Evolutionary conservation across 1,139 yeast genomes (phyloP).

Genomic region (Schizosaccharomyces versatilis): DNA sequence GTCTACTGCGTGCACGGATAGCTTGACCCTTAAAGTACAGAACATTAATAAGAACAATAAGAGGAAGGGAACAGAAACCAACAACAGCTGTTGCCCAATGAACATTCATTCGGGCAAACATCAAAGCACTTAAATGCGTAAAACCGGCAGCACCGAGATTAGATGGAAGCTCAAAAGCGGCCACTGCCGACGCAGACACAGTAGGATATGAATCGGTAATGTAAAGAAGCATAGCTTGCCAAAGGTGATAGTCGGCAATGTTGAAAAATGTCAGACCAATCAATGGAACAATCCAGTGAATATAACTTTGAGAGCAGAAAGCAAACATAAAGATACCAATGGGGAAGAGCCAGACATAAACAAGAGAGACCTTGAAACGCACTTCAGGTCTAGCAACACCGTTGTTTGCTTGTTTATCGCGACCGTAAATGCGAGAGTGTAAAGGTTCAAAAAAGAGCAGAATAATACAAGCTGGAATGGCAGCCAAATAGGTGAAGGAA

Average conservation of each 20-base stretch:
- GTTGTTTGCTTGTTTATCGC: conserved; percentile 5
- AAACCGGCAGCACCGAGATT: conserved; percentile 6
- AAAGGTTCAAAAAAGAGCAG: conserved; percentile 10
- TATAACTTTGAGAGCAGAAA: conserved; percentile 10
- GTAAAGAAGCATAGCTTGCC: conserved; percentile 28
- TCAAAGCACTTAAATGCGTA: conserved; percentile 7
- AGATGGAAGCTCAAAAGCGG: conserved; percentile 23
- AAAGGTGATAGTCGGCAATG: conserved; percentile 11
- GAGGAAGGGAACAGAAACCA: conserved; percentile 5
- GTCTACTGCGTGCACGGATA: conserved; percentile 17
- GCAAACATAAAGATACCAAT: conserved; percentile 14
- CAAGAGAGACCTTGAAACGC: conserved; percentile 5
- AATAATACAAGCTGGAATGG: conserved; percentile 6
- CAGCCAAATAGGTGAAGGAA: conserved; percentile 7
- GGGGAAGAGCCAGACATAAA: conserved; percentile 7
- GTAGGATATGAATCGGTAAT: conserved; percentile 31
- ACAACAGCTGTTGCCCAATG: conserved; percentile 7
- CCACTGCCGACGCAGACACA: conserved; percentile 45
- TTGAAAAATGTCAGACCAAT: conserved; percentile 13
- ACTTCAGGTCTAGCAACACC: conserved; percentile 8
- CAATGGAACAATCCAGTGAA: conserved; percentile 12
- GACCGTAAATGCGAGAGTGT: conserved; percentile 14
- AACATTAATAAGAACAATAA: conserved; percentile 6
- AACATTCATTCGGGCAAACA: conserved; percentile 8
- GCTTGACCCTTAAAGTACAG: conserved; percentile 9